These are phyloP conservation scores for Vaccinium myrtillus DNA, from an alignment of 148 eudicot genomes.

Conservation along the genomic window DNA sequence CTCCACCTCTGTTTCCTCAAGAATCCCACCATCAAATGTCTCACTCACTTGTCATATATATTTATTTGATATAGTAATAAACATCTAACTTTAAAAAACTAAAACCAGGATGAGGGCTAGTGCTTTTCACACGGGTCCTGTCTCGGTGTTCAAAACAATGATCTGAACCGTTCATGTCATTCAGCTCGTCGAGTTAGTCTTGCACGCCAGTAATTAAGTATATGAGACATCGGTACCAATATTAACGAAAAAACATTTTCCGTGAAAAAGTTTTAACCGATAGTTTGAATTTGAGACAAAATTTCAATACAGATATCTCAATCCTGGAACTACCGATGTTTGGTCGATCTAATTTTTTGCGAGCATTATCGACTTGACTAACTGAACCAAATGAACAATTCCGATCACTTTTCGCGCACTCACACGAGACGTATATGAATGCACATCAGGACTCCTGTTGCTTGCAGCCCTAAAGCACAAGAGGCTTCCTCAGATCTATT, in stretches of 20 bases:
- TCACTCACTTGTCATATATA: background rate
- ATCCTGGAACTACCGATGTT: background rate
- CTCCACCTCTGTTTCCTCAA: background rate
- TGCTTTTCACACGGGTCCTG: background rate
- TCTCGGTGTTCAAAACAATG: background rate
- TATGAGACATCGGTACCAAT: background rate
- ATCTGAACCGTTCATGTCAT: background rate
- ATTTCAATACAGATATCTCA: background rate
- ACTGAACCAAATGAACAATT: background rate
- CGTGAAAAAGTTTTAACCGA: background rate
- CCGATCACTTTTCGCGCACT: background rate
- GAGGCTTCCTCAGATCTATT: background rate
- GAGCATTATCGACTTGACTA: background rate
- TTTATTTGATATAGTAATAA: background rate
- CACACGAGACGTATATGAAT: too few relatives aligned
- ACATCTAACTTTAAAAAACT: too few relatives aligned
- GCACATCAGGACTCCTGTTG: too few relatives aligned
- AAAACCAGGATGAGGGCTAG: too few relatives aligned
- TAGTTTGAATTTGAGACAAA: background rate
- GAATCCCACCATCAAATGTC: background rate
- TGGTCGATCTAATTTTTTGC: background rate
- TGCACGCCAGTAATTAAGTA: background rate
- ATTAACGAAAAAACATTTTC: too few relatives aligned
- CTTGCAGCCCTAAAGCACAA: background rate
- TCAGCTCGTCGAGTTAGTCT: background rate